These are phyloP conservation scores for Globisporangium splendens DNA, from an alignment of 352 stramenopile genomes.

Conservation along the genomic window DNA sequence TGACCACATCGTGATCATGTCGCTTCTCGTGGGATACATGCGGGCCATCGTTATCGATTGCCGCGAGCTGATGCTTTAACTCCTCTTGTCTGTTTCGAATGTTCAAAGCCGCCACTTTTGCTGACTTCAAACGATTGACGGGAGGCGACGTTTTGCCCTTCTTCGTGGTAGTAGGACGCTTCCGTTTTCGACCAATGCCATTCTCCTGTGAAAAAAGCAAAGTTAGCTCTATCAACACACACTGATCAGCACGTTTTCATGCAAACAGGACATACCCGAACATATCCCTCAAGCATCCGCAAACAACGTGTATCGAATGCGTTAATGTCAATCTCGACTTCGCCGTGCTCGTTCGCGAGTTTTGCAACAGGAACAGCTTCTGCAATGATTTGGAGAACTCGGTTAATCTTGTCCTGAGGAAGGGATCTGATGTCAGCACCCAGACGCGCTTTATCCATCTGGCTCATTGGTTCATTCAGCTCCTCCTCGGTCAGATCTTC, in stretches of 20 bases:
- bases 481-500: constrained; percentile 87
- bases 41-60: constrained; percentile 52
- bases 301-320: constrained; percentile 84
- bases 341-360: constrained; percentile 77
- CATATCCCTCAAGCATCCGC: constrained; percentile 87
- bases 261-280: constrained; percentile 64
- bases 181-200: constrained; percentile 83
- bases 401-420: constrained; percentile 85
- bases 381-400: constrained; percentile 86
- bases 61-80: constrained; percentile 72
- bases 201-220: constrained; percentile 58
- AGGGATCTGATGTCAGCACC: constrained; percentile 79
- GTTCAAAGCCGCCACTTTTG: constrained; percentile 77
- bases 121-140: constrained; percentile 76
- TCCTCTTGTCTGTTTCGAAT: constrained; percentile 71
- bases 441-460: constrained; percentile 78
- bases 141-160: constrained; percentile 42
- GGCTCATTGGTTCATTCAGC: constrained; percentile 83
- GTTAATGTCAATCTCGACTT: constrained; percentile 90
- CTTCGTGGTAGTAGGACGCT: constrained; percentile 48
- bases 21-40: constrained; percentile 21
- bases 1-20: constrained; percentile 41
- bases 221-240: constrained; percentile 4
- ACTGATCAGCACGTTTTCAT: constrained; percentile 17
- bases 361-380: constrained; percentile 84